Evolutionary conservation across 805 yeast genomes (phyloP), one percentile per base, ranked within the genome.

Genomic region (Candida stauntonica): DNA sequence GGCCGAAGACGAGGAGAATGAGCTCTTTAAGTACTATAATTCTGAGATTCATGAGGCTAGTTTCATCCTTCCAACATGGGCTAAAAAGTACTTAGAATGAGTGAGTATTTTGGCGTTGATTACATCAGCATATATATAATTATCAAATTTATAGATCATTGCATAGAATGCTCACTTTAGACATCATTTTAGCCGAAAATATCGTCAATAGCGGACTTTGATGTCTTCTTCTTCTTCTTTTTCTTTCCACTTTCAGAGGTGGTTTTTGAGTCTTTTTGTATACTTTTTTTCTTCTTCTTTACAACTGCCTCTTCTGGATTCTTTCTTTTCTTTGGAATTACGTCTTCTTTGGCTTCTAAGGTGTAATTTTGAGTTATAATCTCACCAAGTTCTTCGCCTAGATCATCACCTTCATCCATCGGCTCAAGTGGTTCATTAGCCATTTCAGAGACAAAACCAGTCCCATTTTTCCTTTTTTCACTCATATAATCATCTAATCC

Each of bases 51-150:
- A 86, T 62, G 61, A 66, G 42, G 78, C 89, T 4, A 72, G 91
- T 31, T 86, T 85, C 57, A 75, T 86, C 20, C 64, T 86, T 39
- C 96, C 96, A 19, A 77, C 77, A 29, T 85, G 91, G 87, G 95
- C 93, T 0, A 63, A 70, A 33, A 60, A 60, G 17, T 54, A 58
- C 29, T 14, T 33, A 5, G 19, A 33, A 18, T 26, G n/a, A n/a
- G n/a, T n/a, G n/a, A n/a, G n/a, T n/a, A n/a, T n/a, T n/a, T n/a
- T n/a, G n/a, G n/a, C n/a, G n/a, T n/a, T n/a, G n/a, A n/a, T n/a
- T n/a, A n/a, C n/a, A n/a, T n/a, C n/a, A n/a, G n/a, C n/a, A n/a
- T n/a, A n/a, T n/a, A n/a, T n/a, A n/a, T n/a, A n/a, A n/a, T n/a
- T n/a, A n/a, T 21, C 28, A 33, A 21, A 26, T 30, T 19, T 17